These are phyloP conservation scores for Colletotrichum aenigma DNA, from an alignment of 2,329 filamentous ascomycete species.

Conservation along the genomic window DNA sequence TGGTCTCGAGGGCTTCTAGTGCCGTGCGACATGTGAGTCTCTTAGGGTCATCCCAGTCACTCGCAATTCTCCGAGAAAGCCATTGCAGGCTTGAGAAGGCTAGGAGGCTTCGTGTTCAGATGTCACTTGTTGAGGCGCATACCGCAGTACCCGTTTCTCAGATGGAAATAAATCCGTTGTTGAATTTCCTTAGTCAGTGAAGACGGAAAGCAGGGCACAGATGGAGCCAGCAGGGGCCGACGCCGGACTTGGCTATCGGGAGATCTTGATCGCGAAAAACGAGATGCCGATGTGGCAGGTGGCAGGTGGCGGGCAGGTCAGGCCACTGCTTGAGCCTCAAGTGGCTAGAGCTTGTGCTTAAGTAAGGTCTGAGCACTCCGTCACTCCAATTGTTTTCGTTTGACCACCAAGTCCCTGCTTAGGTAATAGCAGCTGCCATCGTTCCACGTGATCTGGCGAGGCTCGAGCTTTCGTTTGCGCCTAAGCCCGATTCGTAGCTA, in stretches of 20 bases:
- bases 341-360: not conserved
- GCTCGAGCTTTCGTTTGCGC: conserved; percentile 21
- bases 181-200: not conserved
- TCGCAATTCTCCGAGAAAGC: conserved; percentile 12
- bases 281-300: not conserved
- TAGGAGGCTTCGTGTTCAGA: not conserved
- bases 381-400: not conserved
- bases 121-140: not conserved
- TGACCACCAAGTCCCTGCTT: not conserved
- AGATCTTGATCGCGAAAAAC: not conserved
- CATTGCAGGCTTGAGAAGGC: not conserved
- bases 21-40: conserved; percentile 11
- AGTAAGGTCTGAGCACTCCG: not conserved
- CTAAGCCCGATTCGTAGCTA: conserved; percentile 21
- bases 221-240: not conserved
- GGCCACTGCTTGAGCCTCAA: not conserved
- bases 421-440: not conserved
- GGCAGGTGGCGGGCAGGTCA: not conserved
- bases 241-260: not conserved
- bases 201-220: not conserved
- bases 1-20: not conserved
- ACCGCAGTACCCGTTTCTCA: not conserved
- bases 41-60: conserved; percentile 5
- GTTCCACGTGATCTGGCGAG: conserved; percentile 16
- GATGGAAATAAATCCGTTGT: conserved; percentile 1